These are phyloP conservation scores for Melampsora larici-populina DNA, from an alignment of 1,284 basidiomycete species.

Conservation along the genomic window DNA sequence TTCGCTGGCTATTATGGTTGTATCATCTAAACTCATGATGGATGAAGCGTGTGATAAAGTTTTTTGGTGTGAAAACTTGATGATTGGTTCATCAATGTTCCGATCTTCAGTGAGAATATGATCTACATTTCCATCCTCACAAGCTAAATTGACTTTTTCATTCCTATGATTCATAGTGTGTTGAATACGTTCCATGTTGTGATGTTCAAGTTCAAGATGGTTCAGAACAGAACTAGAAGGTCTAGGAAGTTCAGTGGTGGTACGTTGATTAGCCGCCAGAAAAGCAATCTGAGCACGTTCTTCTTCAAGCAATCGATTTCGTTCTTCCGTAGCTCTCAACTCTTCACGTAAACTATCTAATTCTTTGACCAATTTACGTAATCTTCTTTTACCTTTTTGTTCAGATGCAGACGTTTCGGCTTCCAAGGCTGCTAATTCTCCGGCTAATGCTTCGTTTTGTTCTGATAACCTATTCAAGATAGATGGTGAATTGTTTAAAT, in stretches of 20 bases:
- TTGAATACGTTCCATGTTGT: not conserved
- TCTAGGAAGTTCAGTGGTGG: not conserved
- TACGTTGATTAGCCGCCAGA: constrained; percentile 3
- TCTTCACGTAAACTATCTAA: constrained; percentile 67
- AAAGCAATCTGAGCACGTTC: constrained; percentile 53
- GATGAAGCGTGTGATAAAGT: constrained; percentile 5
- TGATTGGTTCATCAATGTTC: too few relatives aligned
- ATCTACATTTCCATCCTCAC: not conserved
- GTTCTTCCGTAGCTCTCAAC: constrained; percentile 63
- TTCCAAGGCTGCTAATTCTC: constrained; percentile 70
- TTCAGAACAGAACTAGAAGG: not conserved
- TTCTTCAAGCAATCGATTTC: constrained; percentile 68
- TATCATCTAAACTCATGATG: constrained; percentile 3
- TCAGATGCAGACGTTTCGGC: constrained; percentile 66
- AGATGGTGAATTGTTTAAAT: constrained; percentile 56
- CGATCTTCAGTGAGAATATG: not conserved
- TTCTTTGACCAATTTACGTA: constrained; percentile 72
- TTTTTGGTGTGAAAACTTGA: not conserved
- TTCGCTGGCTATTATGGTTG: not conserved
- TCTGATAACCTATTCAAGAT: constrained; percentile 69
- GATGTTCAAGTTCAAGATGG: not conserved
- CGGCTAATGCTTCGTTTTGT: constrained; percentile 73
- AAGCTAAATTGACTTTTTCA: not conserved
- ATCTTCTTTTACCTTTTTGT: constrained; percentile 64
- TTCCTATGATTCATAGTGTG: not conserved